Percentiles rank a stretch among this genome's conserved stretches.
phyloP scores from a whole-genome alignment of 1,139 yeast genomes.

The Suhomyces yuchorum region DNA sequence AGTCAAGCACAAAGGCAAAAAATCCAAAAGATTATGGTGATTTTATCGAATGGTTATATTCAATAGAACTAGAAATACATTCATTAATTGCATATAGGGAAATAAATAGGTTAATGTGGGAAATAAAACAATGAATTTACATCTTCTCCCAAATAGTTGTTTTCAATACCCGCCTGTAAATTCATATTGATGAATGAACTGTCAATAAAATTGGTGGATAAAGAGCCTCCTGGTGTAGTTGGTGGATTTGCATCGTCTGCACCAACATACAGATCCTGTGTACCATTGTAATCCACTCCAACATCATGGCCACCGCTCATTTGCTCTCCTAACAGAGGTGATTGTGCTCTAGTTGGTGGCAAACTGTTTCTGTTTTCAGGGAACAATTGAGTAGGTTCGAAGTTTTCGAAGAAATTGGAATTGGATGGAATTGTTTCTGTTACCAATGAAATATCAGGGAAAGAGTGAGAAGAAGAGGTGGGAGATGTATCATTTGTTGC shows the following conservation, averaged over 20 bases:
- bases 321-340: slow-evolving; percentile 24
- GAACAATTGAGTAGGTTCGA: slow-evolving; percentile 53
- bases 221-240: slow-evolving; percentile 36
- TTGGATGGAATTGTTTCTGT: slow-evolving; percentile 47
- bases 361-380: slow-evolving; percentile 39
- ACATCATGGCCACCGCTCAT: slow-evolving; percentile 8
- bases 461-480: slow-evolving; percentile 40
- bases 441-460: slow-evolving; percentile 51
- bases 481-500: slow-evolving; percentile 38
- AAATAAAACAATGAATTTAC: slow-evolving; percentile 35
- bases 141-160: slow-evolving; percentile 36
- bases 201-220: slow-evolving; percentile 48
- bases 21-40: slow-evolving; percentile 13
- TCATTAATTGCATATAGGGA: slow-evolving; percentile 5
- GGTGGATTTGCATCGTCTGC: slow-evolving; percentile 20
- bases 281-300: slow-evolving; percentile 6
- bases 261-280: slow-evolving; percentile 8
- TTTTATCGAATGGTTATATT: not conserved
- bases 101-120: slow-evolving; percentile 15
- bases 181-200: slow-evolving; percentile 49
- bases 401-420: slow-evolving; percentile 47
- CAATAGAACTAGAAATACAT: slow-evolving; percentile 3
- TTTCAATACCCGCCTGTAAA: slow-evolving; percentile 43
- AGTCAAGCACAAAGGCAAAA: slow-evolving; percentile 15
- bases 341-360: slow-evolving; percentile 44